Evolutionary conservation across 768 basidiomycete genomes (phyloP).

Genomic region (Megacollybia marginata): DNA sequence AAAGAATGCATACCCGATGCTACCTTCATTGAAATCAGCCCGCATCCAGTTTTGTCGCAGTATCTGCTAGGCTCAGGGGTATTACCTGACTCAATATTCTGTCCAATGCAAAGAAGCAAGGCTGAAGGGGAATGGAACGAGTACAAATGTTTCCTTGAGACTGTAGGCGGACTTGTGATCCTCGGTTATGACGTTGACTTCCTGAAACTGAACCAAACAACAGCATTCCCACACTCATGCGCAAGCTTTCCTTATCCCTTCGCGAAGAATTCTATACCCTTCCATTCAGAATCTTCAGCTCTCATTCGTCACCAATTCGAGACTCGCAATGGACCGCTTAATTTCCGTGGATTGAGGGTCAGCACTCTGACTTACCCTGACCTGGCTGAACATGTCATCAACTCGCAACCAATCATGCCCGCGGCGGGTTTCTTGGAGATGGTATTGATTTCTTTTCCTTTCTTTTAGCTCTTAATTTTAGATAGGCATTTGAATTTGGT

Average conservation of each 20-base stretch:
- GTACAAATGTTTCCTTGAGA: conserved; percentile 12
- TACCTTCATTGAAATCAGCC: conserved; percentile 26
- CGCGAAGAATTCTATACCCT: conserved; percentile 16
- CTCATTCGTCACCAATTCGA: conserved; percentile 2
- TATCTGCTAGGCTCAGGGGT: conserved; percentile 18
- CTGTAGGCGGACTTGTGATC: conserved; percentile 24
- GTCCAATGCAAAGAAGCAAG: conserved; percentile 21
- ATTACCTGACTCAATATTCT: conserved; percentile 7
- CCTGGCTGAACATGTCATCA: conserved; percentile 33
- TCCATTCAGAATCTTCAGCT: not conserved
- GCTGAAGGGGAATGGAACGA: conserved; percentile 14
- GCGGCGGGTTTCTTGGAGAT: conserved; percentile 30
- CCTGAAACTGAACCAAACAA: conserved; percentile 17
- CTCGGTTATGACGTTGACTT: conserved; percentile 23
- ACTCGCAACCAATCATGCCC: conserved; percentile 32
- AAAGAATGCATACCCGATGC: conserved; percentile 8
- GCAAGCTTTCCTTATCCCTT: conserved; percentile 23
- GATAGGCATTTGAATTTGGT: conserved; percentile 4
- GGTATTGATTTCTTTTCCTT: conserved; percentile 11
- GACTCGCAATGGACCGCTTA: conserved; percentile 13
- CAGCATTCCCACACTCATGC: conserved; percentile 3
- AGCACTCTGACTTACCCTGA: conserved; percentile 21
- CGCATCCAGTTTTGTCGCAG: conserved; percentile 30
- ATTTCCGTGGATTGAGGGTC: conserved; percentile 1
- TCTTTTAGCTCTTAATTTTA: not conserved